Evolutionary conservation across 331 rosid genomes (phyloP), one percentile per base, ranked within the genome.

Genomic region (Malus hybrid): DNA sequence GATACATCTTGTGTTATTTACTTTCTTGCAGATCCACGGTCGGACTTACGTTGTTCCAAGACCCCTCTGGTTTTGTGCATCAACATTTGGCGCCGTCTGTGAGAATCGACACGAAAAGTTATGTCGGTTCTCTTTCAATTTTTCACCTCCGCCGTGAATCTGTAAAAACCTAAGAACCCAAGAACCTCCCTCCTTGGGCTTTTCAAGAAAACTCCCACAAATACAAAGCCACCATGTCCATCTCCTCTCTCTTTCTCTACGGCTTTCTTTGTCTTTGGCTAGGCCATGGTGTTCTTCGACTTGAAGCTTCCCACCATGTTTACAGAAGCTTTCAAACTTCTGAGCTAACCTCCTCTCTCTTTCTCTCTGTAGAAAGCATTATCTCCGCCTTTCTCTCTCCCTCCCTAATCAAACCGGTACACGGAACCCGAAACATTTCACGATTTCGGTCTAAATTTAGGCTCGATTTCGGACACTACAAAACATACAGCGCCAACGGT

Each of bases 221-320:
- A 24, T 52, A 0, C 5, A 36, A 34, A 29, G 29, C 48, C 65
- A 50, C 60, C 42, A 76, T 76, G 74, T 46, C 72, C 46, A 65
- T 65, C 52, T 22, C 67, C 74, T 76, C 67, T 19, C 42, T 81
- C 48, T 85, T 62, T 61, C 65, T 88, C 1, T 4, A 76, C 62
- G 27, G 65, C 77, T 59, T 87, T 50, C 65, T 80, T 63, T 72
- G 70, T 78, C 2, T 83, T 54, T 34, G 81, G 33, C 46, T 77
- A 50, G 39, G 64, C 73, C 79, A 34, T 80, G 78, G 27, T 77
- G 67, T 86, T 70, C 73, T 80, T 57, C 42, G 79, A 54, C 80
- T 88, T 63, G 76, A 88, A 80, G 92, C 96, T 33, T 80, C 87
- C 19, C 88, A 89, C 85, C 78, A 81, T 66, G 79, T 80, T 76